A percentile compares a stretch with the other conserved stretches of the same genome.
These are phyloP conservation scores for Shiraia bambusicola DNA, from an alignment of 2,329 filamentous ascomycete genomes.

Conservation along the genomic window DNA sequence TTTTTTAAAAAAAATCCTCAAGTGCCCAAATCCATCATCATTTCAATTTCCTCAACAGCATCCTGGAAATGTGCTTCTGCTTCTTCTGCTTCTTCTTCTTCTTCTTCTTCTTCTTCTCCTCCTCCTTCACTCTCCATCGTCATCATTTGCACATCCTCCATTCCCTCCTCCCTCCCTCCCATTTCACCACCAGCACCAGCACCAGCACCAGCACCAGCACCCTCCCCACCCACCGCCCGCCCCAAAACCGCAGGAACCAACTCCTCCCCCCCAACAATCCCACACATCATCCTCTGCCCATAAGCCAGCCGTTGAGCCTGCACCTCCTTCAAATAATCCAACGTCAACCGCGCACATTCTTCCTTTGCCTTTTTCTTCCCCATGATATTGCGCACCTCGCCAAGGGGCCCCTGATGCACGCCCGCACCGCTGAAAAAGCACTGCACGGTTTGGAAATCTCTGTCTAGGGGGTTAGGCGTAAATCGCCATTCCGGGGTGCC, in stretches of 20 bases:
- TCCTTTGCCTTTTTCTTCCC: constrained; percentile 55
- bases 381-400: constrained; percentile 46
- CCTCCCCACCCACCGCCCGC: constrained; percentile 2
- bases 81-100: too few relatives aligned
- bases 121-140: too few relatives aligned
- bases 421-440: constrained; percentile 38
- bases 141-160: constrained; percentile 12
- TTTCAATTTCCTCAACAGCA: too few relatives aligned
- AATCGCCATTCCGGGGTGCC: constrained; percentile 24
- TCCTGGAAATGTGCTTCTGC: too few relatives aligned
- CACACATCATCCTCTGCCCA: constrained; percentile 19
- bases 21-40: too few relatives aligned
- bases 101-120: too few relatives aligned
- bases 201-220: not conserved
- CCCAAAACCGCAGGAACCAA: constrained; percentile 1
- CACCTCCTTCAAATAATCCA: constrained; percentile 44
- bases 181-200: constrained; percentile 7
- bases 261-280: constrained; percentile 5
- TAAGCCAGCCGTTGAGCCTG: constrained; percentile 19
- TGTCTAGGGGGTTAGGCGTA: constrained; percentile 6
- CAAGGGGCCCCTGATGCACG: constrained; percentile 38
- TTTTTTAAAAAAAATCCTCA: too few relatives aligned
- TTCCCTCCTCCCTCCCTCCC: constrained; percentile 15
- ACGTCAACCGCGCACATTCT: constrained; percentile 47
- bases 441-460: constrained; percentile 38